Evolutionary conservation across 768 basidiomycete species (phyloP), one percentile per base, ranked within the genome.

Genomic region (Macrocybe gigantea): DNA sequence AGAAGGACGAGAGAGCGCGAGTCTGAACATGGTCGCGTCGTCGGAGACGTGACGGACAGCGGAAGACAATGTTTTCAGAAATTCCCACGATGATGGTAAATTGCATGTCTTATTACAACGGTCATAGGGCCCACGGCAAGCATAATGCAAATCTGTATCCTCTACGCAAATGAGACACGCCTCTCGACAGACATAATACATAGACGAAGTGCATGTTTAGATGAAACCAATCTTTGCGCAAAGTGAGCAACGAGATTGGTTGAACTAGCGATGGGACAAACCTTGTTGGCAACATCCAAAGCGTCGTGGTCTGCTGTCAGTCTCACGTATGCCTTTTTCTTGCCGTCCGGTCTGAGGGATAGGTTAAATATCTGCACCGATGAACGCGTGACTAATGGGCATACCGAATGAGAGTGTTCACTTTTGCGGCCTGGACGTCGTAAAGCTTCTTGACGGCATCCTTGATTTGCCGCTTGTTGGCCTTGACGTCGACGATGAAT

Each of bases 381-480:
- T 3, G 29, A 45, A 43, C 14, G 4, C 34, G n/a, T 39, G 7
- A 14, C 13, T 11, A 10, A 5, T 35, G 8, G 1, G 67, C 83
- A 55, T 49, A 94, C 91, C 94, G 86, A 68, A 98, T 97, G 64
- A 99, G 82, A 44, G 96, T 99, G 82, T 97, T 99, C 65, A 98
- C 79, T 74, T 95, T 96, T 38, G 86, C 85, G 7, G 93, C 89
- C 71, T 94, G 83, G 45, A 98, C 94, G 62, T 96, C 94, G 70
- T 97, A 98, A 60, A 99, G 70, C 82, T 96, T 96, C 83, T 97
- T 97, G 60, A 99, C 93, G 1, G 96, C 96, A 60, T 97, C 92
- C 82, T 93, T 95, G 76, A 98, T 98, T 71, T 99, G 93, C 41
- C 93, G 83, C 82, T 99, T 99, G 83, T 96, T 99, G 57, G 92